Evolutionary conservation across 2,329 filamentous ascomycete genomes (phyloP), one percentile per base, ranked within the genome.

Genomic region (Aspergillus persii): DNA sequence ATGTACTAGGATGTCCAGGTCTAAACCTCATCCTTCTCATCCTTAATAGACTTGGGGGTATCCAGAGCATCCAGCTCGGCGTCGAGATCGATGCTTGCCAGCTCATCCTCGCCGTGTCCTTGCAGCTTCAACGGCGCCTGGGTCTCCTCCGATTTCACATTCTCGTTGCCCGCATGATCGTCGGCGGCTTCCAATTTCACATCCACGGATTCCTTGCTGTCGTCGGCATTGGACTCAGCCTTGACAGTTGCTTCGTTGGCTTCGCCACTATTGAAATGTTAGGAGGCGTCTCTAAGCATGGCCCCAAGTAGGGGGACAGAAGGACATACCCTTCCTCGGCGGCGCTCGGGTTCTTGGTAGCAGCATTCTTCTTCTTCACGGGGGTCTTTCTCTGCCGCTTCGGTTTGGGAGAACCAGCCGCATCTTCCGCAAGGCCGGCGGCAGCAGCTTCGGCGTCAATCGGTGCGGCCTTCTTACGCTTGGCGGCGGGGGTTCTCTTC

Each of bases 321-420:
- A 11, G 5, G 30, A 26, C 54, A 30, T 51, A 61, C 52, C 57
- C 54, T 2, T 57, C 41, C 11, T 53, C 50, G n/a, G 15, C 18
- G 23, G 26, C 53, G 15, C 50, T 57, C 26, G 60, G 47, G 36
- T 31, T 4, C 52, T 60, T 61, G 2, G n/a, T 30, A 29, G 56
- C 47, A 36, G 57, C 23, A 8, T 47, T 41, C 50, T 70, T 41
- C 50, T 70, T 70, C 54, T 66, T 71, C 4, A 53, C 53, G 8
- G 54, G 53, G 3, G 57, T 50, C 59, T 66, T 67, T 18, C 63
- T 60, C 57, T 67, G 64, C 30, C 66, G 64, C 59, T 71, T 71
- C 7, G 59, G 30, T 30, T 66, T 66, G 18, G 61, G 61, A 12
- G 62, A 58, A 12, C 23, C 53, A 18, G 31, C 18, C 33, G 57